These are phyloP conservation scores for Ormosia semicastrata DNA, from an alignment of 306 rosid genomes.

Conservation along the genomic window DNA sequence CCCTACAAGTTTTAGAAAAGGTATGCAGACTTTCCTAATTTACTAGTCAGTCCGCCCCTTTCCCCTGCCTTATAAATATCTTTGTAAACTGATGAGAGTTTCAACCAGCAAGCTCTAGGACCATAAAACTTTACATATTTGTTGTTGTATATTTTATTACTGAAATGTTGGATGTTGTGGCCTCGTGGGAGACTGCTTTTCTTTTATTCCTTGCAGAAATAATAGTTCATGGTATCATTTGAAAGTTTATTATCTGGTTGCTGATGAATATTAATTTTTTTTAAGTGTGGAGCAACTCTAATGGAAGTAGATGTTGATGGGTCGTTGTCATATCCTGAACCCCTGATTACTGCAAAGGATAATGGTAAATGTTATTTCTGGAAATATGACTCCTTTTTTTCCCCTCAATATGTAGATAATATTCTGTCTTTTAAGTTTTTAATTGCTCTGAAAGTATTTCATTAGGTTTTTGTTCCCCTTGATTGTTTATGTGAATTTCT, in stretches of 20 bases:
- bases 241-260: constrained; percentile 21
- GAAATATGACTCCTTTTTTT: background rate
- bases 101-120: background rate
- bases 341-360: constrained; percentile 52
- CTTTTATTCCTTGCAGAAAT: background rate
- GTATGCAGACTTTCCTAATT: constrained; percentile 35
- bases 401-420: background rate
- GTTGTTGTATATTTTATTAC: background rate
- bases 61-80: background rate
- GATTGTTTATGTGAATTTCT: constrained; percentile 25
- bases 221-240: constrained; percentile 1
- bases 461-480: background rate
- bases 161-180: background rate
- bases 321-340: constrained; percentile 66
- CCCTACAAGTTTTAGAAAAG: constrained; percentile 71
- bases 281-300: constrained; percentile 71
- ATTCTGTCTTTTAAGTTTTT: background rate
- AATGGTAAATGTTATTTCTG: constrained; percentile 47
- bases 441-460: constrained; percentile 9
- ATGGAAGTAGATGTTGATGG: constrained; percentile 83
- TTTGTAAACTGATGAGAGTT: background rate
- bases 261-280: constrained; percentile 5
- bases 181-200: background rate
- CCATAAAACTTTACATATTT: background rate
- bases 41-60: background rate